Evolutionary conservation across 805 yeast species (phyloP).

Genomic region (Sungouiozyma ichnusensis): DNA sequence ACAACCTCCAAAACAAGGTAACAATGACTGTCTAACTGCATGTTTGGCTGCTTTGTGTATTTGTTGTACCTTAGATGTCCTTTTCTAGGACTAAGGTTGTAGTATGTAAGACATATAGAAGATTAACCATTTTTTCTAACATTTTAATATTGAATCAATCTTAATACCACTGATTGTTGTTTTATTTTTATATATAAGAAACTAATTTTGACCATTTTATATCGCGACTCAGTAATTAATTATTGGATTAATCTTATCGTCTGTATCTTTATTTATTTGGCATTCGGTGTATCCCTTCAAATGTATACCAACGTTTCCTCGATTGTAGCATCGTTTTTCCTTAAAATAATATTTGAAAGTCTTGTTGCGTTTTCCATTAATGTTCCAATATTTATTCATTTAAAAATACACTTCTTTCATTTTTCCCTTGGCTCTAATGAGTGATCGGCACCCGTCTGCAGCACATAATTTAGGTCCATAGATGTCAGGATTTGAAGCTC

Average conservation of each 20-base stretch:
- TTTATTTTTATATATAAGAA: neutral
- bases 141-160: neutral
- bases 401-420: conserved; percentile 45
- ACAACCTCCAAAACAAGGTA: conserved; percentile 27
- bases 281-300: too few relatives aligned
- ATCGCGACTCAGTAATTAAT: neutral
- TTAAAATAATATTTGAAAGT: too few relatives aligned
- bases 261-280: too few relatives aligned
- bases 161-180: neutral
- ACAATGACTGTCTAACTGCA: conserved; percentile 36
- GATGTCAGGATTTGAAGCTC: conserved; percentile 32
- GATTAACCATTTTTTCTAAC: neutral
- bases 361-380: too few relatives aligned
- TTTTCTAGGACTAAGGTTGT: conserved; percentile 23
- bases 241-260: neutral
- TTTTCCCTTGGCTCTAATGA: conserved; percentile 36
- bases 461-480: conserved; percentile 53
- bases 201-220: neutral
- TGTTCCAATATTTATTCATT: too few relatives aligned
- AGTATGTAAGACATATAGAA: too few relatives aligned
- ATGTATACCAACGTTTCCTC: too few relatives aligned
- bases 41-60: conserved; percentile 43
- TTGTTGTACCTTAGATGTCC: conserved; percentile 41
- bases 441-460: conserved; percentile 38
- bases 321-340: too few relatives aligned